Conservation (phyloP, 257 asterid species). For the Solanum chilense region DNA sequence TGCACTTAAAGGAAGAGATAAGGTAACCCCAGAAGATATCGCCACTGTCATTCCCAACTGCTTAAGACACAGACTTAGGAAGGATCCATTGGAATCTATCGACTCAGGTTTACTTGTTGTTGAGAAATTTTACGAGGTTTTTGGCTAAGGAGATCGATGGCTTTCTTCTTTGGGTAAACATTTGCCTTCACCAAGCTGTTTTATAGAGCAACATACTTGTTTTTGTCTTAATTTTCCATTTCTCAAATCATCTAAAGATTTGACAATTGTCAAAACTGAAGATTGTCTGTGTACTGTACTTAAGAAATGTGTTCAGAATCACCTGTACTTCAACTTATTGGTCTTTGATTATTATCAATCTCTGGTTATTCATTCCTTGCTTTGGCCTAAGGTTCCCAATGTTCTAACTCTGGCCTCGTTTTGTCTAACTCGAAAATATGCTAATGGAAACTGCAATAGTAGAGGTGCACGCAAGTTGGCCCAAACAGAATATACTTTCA, state of each 20-base stretch:
- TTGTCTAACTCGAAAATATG: neutral
- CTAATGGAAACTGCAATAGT: neutral
- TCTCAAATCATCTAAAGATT: neutral
- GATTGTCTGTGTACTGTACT: neutral
- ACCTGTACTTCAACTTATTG: neutral
- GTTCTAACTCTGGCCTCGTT: neutral
- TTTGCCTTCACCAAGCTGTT: neutral
- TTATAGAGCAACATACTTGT: neutral
- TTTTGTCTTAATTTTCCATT: neutral
- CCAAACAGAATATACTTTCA: neutral
- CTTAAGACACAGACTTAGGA: constrained; percentile 85
- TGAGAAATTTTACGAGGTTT: constrained; percentile 83
- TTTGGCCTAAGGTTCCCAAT: neutral
- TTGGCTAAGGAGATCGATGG: constrained; percentile 23
- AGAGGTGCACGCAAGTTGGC: neutral
- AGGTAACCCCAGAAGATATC: constrained; percentile 67
- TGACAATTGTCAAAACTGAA: neutral
- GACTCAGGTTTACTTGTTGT: constrained; percentile 87
- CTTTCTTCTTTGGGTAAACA: neutral
- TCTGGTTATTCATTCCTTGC: neutral
- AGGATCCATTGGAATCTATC: constrained; percentile 87
- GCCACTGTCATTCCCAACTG: constrained; percentile 89
- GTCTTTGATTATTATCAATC: neutral
- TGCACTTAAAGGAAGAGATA: constrained; percentile 74
- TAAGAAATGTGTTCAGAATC: neutral